Conservation (phyloP, 2,329 filamentous ascomycete species). For the Phialemonium atrogriseum region DNA sequence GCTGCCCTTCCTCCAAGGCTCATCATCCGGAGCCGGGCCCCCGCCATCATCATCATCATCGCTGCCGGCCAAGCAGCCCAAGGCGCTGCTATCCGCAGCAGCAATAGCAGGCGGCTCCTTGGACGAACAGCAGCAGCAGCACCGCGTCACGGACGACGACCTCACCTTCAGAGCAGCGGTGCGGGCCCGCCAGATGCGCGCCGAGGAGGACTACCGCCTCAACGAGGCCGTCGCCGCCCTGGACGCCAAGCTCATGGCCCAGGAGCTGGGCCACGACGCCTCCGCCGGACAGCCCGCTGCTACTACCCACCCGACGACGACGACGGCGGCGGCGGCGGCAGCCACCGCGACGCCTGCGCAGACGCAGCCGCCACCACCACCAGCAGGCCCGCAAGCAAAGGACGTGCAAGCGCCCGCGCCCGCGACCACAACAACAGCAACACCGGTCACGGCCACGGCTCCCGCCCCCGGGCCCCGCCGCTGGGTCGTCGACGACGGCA, state of each 20-base stretch:
- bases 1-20: slow-evolving; percentile 27
- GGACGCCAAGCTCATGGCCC: slow-evolving; percentile 19
- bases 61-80: slow-evolving; percentile 12
- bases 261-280: slow-evolving; percentile 19
- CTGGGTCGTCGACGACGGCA: slow-evolving; percentile 57
- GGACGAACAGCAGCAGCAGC: slow-evolving; percentile 47
- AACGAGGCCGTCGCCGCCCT: slow-evolving; percentile 11
- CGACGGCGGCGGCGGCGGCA: not conserved
- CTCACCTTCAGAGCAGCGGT: slow-evolving; percentile 58
- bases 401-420: too few species aligned
- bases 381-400: not conserved
- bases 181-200: slow-evolving; percentile 47
- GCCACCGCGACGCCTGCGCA: not conserved
- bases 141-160: slow-evolving; percentile 59
- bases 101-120: not conserved
- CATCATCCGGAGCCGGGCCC: slow-evolving; percentile 4
- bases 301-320: too few species aligned
- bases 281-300: too few species aligned
- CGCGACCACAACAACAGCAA: not conserved
- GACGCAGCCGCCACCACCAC: not conserved
- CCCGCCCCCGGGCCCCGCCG: slow-evolving; percentile 32
- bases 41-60: slow-evolving; percentile 4
- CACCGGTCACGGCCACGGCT: not conserved
- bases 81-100: slow-evolving; percentile 21
- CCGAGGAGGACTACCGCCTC: slow-evolving; percentile 41